phyloP scores from a whole-genome alignment of 371 early-diverging fungal species.

The Circinella umbellata region DNA sequence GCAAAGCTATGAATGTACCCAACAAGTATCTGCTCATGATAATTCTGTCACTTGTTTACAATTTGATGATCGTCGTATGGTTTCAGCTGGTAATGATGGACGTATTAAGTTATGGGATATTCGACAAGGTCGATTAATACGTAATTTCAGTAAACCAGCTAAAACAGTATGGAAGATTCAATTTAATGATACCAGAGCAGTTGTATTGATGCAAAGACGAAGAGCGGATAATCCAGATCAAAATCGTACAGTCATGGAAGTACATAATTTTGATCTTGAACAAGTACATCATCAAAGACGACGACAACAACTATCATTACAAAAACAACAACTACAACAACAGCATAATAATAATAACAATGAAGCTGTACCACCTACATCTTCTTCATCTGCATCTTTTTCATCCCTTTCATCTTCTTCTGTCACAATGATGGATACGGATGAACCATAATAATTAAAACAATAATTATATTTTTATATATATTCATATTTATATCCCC shows the following conservation, averaged over 20 bases:
- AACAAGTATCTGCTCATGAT: slow-evolving; percentile 77
- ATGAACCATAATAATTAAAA: neutral
- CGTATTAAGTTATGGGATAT: slow-evolving; percentile 90
- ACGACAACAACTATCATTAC: neutral
- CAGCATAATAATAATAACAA: neutral
- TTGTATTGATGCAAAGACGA: slow-evolving; percentile 61
- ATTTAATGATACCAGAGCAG: slow-evolving; percentile 67
- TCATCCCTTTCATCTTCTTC: slow-evolving; percentile 6
- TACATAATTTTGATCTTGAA: slow-evolving; percentile 51
- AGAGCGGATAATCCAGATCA: slow-evolving; percentile 35
- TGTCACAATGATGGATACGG: slow-evolving; percentile 5
- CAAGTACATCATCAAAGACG: neutral
- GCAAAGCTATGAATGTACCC: slow-evolving; percentile 65
- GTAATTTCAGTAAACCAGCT: slow-evolving; percentile 67
- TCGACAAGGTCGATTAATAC: slow-evolving; percentile 69
- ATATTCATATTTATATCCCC: too few species aligned
- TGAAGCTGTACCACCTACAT: neutral
- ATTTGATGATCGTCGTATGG: slow-evolving; percentile 80
- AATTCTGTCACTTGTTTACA: slow-evolving; percentile 89
- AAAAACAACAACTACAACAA: neutral
- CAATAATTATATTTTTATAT: neutral
- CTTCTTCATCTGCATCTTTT: slow-evolving; percentile 7
- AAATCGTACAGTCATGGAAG: slow-evolving; percentile 54
- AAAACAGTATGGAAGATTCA: slow-evolving; percentile 69
- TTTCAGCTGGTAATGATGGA: slow-evolving; percentile 87